Percentiles rank a stretch among this genome's conserved stretches.
Conservation (phyloP, 768 basidiomycete genomes). For the Tulasnella sp. region DNA sequence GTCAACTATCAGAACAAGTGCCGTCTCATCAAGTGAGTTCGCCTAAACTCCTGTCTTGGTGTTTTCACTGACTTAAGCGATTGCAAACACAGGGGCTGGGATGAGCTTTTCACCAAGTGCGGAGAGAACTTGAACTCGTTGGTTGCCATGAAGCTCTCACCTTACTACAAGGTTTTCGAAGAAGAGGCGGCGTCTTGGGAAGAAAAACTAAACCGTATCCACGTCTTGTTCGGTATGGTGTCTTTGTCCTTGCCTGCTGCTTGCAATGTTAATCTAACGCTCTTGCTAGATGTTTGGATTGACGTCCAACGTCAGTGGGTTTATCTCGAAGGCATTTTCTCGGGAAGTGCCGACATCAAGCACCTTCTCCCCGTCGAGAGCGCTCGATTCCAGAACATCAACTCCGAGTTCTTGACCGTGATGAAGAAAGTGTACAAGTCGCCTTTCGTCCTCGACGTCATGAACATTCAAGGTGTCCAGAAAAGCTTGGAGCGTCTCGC, state of each 20-base stretch:
- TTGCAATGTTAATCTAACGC: constrained; percentile 12
- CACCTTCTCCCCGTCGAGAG: constrained; percentile 96
- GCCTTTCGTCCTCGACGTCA: constrained; percentile 92
- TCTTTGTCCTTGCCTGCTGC: neutral
- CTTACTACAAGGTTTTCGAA: constrained; percentile 96
- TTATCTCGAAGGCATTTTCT: constrained; percentile 98
- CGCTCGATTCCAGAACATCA: constrained; percentile 97
- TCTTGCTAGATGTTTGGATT: constrained; percentile 86
- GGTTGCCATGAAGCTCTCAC: constrained; percentile 94
- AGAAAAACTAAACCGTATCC: constrained; percentile 92
- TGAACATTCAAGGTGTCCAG: constrained; percentile 94
- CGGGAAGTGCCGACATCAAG: constrained; percentile 99
- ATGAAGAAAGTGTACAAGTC: constrained; percentile 99
- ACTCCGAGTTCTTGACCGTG: constrained; percentile 92
- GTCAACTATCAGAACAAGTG: constrained; percentile 99
- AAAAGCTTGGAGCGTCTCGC: constrained; percentile 96
- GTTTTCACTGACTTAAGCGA: neutral
- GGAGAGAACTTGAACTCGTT: constrained; percentile 95
- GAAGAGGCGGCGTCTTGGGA: constrained; percentile 95
- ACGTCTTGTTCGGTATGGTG: constrained; percentile 80
- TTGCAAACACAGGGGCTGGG: constrained; percentile 69
- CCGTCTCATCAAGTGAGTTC: constrained; percentile 73
- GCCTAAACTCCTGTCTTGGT: neutral
- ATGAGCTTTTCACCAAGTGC: constrained; percentile 94
- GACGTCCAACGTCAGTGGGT: constrained; percentile 99